These are phyloP conservation scores for Nyctanthes arbortristis DNA, from an alignment of 257 asterid genomes.

Conservation along the genomic window DNA sequence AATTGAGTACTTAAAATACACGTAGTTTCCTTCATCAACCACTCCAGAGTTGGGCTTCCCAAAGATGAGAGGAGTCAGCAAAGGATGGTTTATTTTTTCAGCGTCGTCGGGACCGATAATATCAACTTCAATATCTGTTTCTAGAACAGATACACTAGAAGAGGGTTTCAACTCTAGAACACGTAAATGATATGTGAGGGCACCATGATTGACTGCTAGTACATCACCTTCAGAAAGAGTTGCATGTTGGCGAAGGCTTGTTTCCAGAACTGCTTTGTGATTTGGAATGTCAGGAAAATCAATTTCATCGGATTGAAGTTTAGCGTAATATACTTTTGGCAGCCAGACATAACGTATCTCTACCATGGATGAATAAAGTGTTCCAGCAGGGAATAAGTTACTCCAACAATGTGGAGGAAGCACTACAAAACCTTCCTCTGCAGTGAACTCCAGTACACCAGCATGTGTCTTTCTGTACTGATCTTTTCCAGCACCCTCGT, in stretches of 20 bases:
- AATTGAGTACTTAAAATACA: constrained; percentile 68
- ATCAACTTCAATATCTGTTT: constrained; percentile 94
- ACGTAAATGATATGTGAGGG: constrained; percentile 60
- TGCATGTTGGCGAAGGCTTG: constrained; percentile 93
- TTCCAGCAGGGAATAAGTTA: constrained; percentile 58
- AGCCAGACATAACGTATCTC: constrained; percentile 88
- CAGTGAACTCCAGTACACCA: constrained; percentile 93
- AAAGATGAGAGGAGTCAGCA: constrained; percentile 58
- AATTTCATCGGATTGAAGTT: constrained; percentile 72
- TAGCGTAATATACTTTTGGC: constrained; percentile 85
- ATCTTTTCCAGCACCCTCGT: constrained; percentile 31
- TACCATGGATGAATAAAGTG: constrained; percentile 50
- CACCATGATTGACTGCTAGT: constrained; percentile 74
- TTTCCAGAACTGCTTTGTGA: constrained; percentile 97
- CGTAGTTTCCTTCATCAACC: constrained; percentile 73
- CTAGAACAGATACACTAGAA: constrained; percentile 79
- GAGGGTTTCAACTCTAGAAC: constrained; percentile 92
- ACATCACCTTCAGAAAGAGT: constrained; percentile 85
- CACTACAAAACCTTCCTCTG: constrained; percentile 73
- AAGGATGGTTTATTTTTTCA: constrained; percentile 46
- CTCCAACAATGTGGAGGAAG: constrained; percentile 89
- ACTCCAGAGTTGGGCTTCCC: constrained; percentile 74
- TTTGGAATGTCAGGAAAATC: constrained; percentile 96
- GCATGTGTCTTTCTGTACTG: constrained; percentile 61
- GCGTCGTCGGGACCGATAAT: constrained; percentile 68